Evolutionary conservation across 208 protist genomes (phyloP), one percentile per base, ranked within the genome.

Genomic region (Leishmania lainsoni): DNA sequence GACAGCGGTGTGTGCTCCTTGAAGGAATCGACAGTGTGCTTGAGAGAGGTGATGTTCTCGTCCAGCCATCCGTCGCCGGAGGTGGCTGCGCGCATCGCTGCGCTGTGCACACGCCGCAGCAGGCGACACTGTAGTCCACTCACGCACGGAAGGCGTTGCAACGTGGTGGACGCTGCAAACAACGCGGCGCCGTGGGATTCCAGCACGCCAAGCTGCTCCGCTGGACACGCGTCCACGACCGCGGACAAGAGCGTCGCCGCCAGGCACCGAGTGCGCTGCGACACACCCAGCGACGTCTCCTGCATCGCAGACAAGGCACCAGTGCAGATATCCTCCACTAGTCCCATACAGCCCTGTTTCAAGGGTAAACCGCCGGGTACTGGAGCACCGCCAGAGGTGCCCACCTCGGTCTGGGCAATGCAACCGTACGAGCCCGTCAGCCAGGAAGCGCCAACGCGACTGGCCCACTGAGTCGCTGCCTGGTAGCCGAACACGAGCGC

Each of bases 41-140:
- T 29, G 72, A 86, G 78, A 5, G 82, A 66, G 12, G 76, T 56
- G 22, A 82, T 20, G 22, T 68, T 74, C 42, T 61, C 56, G 12
- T 59, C 26, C 29, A 86, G 26, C 82, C 82, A 86, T 56, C 66
- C 58, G 63, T 69, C 65, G 22, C 56, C 39, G 26, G 52, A 66
- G 65, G 77, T 29, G 81, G 83, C 12, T 29, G 80, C 54, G 70
- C 63, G 78, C 48, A 71, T 52, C 3, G 78, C 77, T 16, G 78
- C 82, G 49, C 78, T 86, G 29, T 78, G 26, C 45, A 90, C 89
- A 2, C 78, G 61, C 5, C 78, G 74, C 63, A 95, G 76, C 56
- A 96, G 85, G 8, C 88, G 89, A 82, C 89, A 93, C 77, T 94
- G 92, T 76, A 96, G 75, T 12, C 86, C 92, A 79, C 85, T 85